A percentile compares a stretch with the other conserved stretches of the same genome.
phyloP scores from a whole-genome alignment of 345 rosid species.

The Kandelia obovata region DNA sequence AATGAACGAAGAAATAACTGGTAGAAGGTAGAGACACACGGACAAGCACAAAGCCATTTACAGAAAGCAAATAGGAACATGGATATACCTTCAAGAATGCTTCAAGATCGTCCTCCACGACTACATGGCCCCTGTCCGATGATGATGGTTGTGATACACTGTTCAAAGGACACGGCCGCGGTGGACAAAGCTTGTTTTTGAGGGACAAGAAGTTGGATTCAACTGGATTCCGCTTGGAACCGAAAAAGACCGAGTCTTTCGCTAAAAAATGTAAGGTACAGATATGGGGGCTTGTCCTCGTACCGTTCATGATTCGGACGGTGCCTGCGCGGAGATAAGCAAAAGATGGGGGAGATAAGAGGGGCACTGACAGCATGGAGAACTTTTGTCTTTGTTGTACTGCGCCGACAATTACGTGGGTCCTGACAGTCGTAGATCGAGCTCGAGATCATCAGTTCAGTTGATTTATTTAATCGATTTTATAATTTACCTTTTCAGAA shows the following conservation, averaged over 20 bases:
- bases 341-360: too few relatives aligned
- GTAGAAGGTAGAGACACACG: too few relatives aligned
- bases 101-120: conserved; percentile 46
- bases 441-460: too few relatives aligned
- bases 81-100: conserved; percentile 41
- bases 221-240: not conserved
- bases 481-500: too few relatives aligned
- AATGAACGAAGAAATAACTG: not conserved
- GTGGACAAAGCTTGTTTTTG: conserved; percentile 10
- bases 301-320: not conserved
- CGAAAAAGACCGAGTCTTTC: not conserved
- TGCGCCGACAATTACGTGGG: too few relatives aligned
- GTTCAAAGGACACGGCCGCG: not conserved
- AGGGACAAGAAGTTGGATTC: not conserved
- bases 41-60: not conserved
- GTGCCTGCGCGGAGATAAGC: too few relatives aligned
- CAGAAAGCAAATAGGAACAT: conserved; percentile 13
- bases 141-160: conserved; percentile 11
- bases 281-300: not conserved
- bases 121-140: conserved; percentile 4
- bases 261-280: not conserved
- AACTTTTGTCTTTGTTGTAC: too few relatives aligned
- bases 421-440: too few relatives aligned
- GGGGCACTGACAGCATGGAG: too few relatives aligned
- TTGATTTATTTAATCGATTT: too few relatives aligned